Evolutionary conservation across 257 asterid genomes (phyloP), one percentile per base, ranked within the genome.

Genomic region (Oldenlandia corymbosa): DNA sequence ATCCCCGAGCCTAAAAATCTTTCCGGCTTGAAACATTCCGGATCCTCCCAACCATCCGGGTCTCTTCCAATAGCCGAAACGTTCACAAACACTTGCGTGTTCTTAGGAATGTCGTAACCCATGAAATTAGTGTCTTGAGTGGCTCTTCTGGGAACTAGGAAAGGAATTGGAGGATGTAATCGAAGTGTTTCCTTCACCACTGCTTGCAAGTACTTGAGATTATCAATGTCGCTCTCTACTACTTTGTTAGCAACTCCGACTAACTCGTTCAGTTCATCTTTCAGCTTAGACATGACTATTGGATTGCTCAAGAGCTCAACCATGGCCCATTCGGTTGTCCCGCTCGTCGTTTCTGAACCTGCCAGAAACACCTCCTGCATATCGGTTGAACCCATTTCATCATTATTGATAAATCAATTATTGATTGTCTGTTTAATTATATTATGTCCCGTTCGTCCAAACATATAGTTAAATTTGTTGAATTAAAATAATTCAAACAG

Each of bases 41-140:
- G 76, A 1, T 80, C 75, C 0, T 71, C 79, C 88, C 91, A 86
- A 8, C 65, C 34, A 12, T 71, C 73, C 23, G 54, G 66, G 58
- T 86, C 91, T n/a, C 88, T 72, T 41, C 88, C 91, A 6, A 86
- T 80, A 7, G 77, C 75, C 62, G 65, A 71, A 4, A 50, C 72
- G 13, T 76, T 76, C 0, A 76, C 69, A 2, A 76, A 61, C 0
- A 72, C 60, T 55, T 72, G 78, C 1, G 81, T 76, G 20, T 49
- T 54, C 59, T 69, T 66, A 0, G 78, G 81, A n/a, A 77, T 47
- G 30, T 52, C 49, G 51, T 73, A 69, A 0, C 76, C 76, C 73
- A 77, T 65, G 53, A 65, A 73, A 23, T 62, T 63, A 17, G 66
- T 66, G 20, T 73, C 78, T 47, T 61, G 59, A 0, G 71, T 66